Base-by-base conservation (phyloP, 768 basidiomycete genomes). In the Pleurotus eryngii region DNA sequence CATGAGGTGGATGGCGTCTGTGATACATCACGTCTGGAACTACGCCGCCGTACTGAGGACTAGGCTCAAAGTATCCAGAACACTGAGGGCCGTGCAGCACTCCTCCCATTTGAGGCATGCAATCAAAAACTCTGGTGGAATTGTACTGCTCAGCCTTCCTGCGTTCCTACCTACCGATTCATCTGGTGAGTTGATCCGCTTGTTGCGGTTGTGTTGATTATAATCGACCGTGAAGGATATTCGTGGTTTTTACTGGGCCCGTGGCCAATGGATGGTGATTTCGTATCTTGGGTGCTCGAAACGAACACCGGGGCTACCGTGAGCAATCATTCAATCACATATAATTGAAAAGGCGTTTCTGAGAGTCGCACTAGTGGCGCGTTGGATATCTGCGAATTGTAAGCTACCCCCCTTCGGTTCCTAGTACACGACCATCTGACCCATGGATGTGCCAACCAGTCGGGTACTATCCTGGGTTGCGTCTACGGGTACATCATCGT, bases 231-330 rank as follows among this genome's bases (percentile, higher is more conserved):
- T 40, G 46, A 46, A 81, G 77, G 68, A 20, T 65, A 65, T 35
- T 50, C 59, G 27, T 80, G 78, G 77, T 81, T 74, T 74, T 60
- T 54, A 51, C 11, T 55, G 42, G 11, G 67, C 65, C 24, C 74
- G 73, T 47, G 78, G 77, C 14, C 80, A 80, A 56, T 81, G 80
- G 80, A 76, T 80, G 74, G 67, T 77, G 7, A 75, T 80, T 58
- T 77, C 74, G 24, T 79, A 78, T 63, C 66, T 81, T 81, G 78
- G 78, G 78, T 81, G 4, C 67, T 81, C 30, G 78, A 80, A 61
- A 79, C 78, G 6, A 81, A 77, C 58, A 78, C 76, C 0, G 80
- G 79, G n/a, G 79, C 80, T 40, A 81, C 79, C 5, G 69, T 69
- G 26, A 50, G 66, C 2, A 35, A 35, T 4, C 30, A 3, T 3